Percentiles rank a stretch among this genome's conserved stretches.
Conservation (phyloP, 1,284 basidiomycete species). For the Trichosporon inkin region DNA sequence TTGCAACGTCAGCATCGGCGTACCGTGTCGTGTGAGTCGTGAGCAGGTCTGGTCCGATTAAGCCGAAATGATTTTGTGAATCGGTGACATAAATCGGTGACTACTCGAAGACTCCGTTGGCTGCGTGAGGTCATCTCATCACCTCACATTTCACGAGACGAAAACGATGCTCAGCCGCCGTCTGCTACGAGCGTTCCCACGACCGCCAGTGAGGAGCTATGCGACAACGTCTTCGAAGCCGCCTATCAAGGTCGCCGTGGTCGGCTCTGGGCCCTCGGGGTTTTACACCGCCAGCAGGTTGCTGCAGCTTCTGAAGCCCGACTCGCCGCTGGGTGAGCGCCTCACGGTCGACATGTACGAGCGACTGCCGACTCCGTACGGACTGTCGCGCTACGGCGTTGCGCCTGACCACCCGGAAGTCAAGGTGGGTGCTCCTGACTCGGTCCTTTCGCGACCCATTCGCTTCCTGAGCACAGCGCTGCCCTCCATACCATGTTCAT, state of each 20-base stretch:
- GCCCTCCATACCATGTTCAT: no score
- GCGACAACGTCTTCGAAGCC: neutral
- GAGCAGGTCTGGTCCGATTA: neutral
- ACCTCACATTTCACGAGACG: neutral
- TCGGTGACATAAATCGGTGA: constrained; percentile 2
- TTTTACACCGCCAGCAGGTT: constrained; percentile 89
- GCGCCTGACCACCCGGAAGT: constrained; percentile 99
- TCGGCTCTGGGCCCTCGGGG: constrained; percentile 76
- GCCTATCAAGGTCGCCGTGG: constrained; percentile 49
- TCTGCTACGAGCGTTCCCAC: neutral
- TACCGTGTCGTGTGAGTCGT: no score
- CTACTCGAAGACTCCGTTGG: neutral
- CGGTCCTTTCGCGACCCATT: neutral
- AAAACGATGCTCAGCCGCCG: neutral
- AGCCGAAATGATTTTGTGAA: neutral
- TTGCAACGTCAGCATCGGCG: no score
- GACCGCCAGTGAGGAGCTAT: neutral
- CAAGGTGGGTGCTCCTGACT: constrained; percentile 61
- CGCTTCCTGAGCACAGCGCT: no score
- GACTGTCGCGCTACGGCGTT: constrained; percentile 91
- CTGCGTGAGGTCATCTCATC: neutral
- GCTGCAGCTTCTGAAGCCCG: constrained; percentile 59
- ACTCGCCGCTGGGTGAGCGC: constrained; percentile 47
- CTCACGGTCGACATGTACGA: constrained; percentile 85
- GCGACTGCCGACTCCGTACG: constrained; percentile 88